Conservation (phyloP, 192 early-diverging fungal species). For the Obelidium mucronatum region DNA sequence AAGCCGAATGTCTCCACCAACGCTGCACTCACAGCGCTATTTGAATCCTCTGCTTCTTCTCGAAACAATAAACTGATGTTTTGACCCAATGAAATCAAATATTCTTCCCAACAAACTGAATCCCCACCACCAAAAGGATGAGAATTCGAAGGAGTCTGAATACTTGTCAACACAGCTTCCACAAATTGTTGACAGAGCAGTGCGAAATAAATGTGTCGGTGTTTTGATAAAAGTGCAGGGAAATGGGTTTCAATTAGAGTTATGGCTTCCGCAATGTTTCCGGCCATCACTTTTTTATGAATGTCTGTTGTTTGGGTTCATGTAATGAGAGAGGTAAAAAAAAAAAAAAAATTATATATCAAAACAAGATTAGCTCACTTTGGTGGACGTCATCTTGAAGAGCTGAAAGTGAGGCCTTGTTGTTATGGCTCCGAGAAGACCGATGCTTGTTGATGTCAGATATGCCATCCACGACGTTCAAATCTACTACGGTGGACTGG, state of each 20-base stretch:
- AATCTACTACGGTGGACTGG: slow-evolving; percentile 20
- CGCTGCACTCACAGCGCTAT: neutral
- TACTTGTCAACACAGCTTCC: slow-evolving; percentile 70
- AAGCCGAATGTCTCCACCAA: neutral
- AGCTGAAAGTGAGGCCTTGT: no score
- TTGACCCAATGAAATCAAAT: neutral
- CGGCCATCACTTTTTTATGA: slow-evolving; percentile 64
- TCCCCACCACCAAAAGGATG: neutral
- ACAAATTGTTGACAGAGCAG: slow-evolving; percentile 88
- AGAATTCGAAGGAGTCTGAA: neutral
- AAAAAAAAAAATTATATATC: no score
- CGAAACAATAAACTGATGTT: no score
- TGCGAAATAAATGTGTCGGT: slow-evolving; percentile 75
- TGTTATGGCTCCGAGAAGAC: no score
- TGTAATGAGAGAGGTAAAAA: no score
- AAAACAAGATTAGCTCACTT: no score
- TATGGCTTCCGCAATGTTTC: slow-evolving; percentile 81
- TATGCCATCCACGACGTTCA: slow-evolving; percentile 29
- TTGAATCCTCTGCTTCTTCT: neutral
- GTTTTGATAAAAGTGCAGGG: slow-evolving; percentile 67
- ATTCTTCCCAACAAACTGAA: no score
- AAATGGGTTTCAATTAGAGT: slow-evolving; percentile 69
- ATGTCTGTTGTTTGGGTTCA: no score
- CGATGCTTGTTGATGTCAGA: no score
- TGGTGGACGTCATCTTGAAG: no score